phyloP scores from a whole-genome alignment of 2,329 filamentous ascomycete species.

The Ophiocordyceps camponoti-floridani region DNA sequence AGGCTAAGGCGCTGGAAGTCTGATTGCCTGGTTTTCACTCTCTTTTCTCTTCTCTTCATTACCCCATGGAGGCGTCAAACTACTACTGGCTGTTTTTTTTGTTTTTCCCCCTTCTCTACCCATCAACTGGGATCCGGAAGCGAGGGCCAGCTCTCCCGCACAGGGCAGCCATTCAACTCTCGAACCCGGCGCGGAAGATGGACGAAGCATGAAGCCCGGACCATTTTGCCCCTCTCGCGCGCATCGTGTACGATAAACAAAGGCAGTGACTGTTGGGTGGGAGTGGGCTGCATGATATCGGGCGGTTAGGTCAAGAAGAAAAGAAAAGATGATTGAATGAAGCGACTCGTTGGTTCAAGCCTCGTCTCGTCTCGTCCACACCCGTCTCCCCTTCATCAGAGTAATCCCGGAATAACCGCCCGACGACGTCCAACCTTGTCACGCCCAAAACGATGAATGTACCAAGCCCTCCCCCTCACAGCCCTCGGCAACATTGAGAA shows the following conservation, averaged over 20 bases:
- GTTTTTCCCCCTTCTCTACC: too few species aligned
- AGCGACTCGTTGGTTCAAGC: neutral
- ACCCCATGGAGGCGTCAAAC: neutral
- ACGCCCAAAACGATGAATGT: slow-evolving; percentile 70
- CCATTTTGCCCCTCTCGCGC: neutral
- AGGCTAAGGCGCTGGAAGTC: slow-evolving; percentile 37
- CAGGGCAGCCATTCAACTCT: neutral
- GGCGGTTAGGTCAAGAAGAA: neutral
- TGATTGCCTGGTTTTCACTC: slow-evolving; percentile 7
- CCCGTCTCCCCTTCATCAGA: neutral
- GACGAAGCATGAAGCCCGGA: neutral
- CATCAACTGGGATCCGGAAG: neutral
- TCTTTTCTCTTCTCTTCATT: neutral
- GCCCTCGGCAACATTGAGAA: slow-evolving; percentile 81
- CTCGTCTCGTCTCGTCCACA: neutral
- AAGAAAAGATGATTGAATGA: too few species aligned
- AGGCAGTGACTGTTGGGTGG: neutral
- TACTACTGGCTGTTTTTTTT: neutral
- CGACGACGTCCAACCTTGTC: slow-evolving; percentile 60
- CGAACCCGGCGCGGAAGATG: neutral
- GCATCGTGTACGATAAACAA: neutral
- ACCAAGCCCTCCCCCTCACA: slow-evolving; percentile 68
- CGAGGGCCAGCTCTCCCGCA: neutral
- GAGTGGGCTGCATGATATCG: neutral
- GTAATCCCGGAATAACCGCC: slow-evolving; percentile 44